Evolutionary conservation across 2,329 filamentous ascomycete genomes (phyloP).

Genomic region (Eurotiales sp.): DNA sequence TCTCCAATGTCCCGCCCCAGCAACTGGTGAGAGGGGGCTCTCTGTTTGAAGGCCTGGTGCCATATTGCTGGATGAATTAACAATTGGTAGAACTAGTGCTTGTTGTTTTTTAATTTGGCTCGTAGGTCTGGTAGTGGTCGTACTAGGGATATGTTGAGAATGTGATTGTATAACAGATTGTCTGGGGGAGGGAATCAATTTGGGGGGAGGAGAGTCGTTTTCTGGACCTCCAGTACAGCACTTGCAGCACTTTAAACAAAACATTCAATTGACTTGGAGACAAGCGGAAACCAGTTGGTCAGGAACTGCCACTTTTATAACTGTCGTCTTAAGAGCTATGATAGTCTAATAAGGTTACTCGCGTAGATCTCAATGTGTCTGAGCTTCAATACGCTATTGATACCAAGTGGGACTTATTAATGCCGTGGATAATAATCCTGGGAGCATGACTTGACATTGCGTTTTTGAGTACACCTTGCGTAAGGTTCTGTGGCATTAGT

Average conservation of each 20-base stretch:
- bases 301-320: background rate
- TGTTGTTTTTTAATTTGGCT: background rate
- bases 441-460: background rate
- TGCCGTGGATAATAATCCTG: background rate
- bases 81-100: too few species aligned
- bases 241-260: conserved; percentile 10
- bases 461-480: background rate
- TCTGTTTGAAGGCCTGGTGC: conserved; percentile 8
- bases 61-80: conserved; percentile 1
- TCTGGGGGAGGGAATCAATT: conserved; percentile 1
- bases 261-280: background rate
- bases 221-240: conserved; percentile 5
- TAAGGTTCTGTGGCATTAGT: background rate
- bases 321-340: background rate
- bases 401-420: background rate
- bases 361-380: background rate
- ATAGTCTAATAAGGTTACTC: background rate
- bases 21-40: conserved; percentile 5
- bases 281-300: background rate
- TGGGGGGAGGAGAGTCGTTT: conserved; percentile 7
- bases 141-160: background rate
- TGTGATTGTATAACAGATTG: background rate
- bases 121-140: background rate
- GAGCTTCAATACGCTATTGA: background rate
- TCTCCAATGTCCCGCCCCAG: conserved; percentile 10